Evolutionary conservation across 2,329 filamentous ascomycete genomes (phyloP).

Genomic region (Biscogniauxia marginata): DNA sequence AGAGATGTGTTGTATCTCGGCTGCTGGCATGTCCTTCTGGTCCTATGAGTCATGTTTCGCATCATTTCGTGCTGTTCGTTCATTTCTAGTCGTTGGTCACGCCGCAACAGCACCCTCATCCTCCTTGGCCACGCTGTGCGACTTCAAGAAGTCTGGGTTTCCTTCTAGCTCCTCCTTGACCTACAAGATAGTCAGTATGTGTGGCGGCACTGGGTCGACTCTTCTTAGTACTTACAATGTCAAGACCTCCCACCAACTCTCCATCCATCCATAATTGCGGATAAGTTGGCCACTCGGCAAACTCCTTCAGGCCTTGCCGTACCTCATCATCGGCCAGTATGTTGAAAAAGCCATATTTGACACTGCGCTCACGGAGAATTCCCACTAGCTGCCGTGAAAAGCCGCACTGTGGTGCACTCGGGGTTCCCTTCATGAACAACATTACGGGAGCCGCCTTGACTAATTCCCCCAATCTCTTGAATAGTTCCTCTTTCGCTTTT

Average conservation of each 20-base stretch:
- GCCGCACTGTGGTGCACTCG: slow-evolving; percentile 81
- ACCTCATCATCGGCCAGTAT: slow-evolving; percentile 98
- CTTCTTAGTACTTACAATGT: slow-evolving; percentile 72
- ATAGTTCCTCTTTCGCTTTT: slow-evolving; percentile 78
- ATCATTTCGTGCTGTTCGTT: not conserved
- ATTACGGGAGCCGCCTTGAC: slow-evolving; percentile 96
- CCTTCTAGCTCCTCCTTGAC: slow-evolving; percentile 90
- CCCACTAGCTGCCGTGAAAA: slow-evolving; percentile 89
- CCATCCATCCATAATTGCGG: slow-evolving; percentile 92
- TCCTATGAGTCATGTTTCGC: not conserved
- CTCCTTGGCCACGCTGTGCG: slow-evolving; percentile 58
- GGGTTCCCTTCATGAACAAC: slow-evolving; percentile 99
- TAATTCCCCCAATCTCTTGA: slow-evolving; percentile 75
- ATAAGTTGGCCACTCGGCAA: slow-evolving; percentile 97
- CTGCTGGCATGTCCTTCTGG: not conserved
- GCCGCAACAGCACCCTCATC: slow-evolving; percentile 39
- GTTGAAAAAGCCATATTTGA: slow-evolving; percentile 99
- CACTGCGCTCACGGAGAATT: slow-evolving; percentile 81
- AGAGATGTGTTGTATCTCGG: not conserved
- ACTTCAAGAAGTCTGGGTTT: slow-evolving; percentile 77
- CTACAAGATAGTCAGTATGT: slow-evolving; percentile 43
- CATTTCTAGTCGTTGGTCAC: slow-evolving; percentile 24
- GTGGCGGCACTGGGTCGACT: not conserved
- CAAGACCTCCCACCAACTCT: slow-evolving; percentile 86
- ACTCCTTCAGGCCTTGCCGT: slow-evolving; percentile 92